Evolutionary conservation across 2,329 filamentous ascomycete genomes (phyloP).

Genomic region (Fusarium circinatum): DNA sequence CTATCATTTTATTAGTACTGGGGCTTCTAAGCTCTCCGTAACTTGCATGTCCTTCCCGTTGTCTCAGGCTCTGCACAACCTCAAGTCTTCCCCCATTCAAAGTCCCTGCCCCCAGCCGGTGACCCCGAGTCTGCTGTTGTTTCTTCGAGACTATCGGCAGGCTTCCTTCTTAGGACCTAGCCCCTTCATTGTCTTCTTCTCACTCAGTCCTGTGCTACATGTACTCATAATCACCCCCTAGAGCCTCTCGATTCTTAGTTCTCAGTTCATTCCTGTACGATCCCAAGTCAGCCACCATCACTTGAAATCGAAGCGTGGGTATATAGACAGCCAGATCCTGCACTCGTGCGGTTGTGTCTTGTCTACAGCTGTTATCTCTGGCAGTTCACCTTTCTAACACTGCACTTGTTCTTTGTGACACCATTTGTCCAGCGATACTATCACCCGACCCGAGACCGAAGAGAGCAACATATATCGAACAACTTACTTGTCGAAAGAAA

Average conservation of each 20-base stretch:
- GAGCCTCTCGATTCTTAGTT: constrained; percentile 31
- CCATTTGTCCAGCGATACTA: constrained; percentile 34
- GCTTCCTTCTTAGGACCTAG: constrained; percentile 36
- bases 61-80: constrained; percentile 58
- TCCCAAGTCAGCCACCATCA: constrained; percentile 43
- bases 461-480: constrained; percentile 14
- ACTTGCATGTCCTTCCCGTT: constrained; percentile 52
- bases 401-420: constrained; percentile 37
- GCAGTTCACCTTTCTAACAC: constrained; percentile 35
- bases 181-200: constrained; percentile 26
- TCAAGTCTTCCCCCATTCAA: constrained; percentile 42
- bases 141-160: constrained; percentile 39
- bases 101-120: constrained; percentile 42
- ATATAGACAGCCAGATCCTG: constrained; percentile 54
- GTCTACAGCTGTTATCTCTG: constrained; percentile 36
- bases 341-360: constrained; percentile 46
- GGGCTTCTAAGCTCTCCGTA: constrained; percentile 49
- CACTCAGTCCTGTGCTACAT: constrained; percentile 40
- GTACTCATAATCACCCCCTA: constrained; percentile 39
- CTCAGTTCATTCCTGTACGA: constrained; percentile 44
- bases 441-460: constrained; percentile 30
- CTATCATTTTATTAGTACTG: constrained; percentile 40
- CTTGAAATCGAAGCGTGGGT: constrained; percentile 44
- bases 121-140: constrained; percentile 44
- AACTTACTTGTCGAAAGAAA: constrained; percentile 16